Evolutionary conservation across 345 rosid genomes (phyloP), one percentile per base, ranked within the genome.

Genomic region (Passiflora organensis): DNA sequence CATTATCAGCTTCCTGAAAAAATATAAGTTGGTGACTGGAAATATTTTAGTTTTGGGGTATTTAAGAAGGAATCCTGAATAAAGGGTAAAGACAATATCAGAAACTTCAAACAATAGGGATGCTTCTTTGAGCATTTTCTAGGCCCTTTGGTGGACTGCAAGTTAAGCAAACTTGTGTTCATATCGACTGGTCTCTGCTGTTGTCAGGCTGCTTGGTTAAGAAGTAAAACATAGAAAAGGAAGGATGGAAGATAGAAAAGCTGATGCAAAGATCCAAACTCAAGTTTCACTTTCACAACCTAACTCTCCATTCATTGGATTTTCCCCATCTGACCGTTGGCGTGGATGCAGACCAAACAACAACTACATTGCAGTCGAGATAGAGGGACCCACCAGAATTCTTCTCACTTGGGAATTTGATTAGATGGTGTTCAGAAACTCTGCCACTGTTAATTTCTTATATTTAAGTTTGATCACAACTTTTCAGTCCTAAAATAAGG

Each of bases 241-340:
- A 23, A 32, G n/a, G n/a, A 47, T 43, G 2, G 20, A 46, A 38
- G 37, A n/a, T n/a, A n/a, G n/a, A n/a, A 34, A 53, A 46, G 52
- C 51, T 65, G 72, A 58, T 58, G 70, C 59, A 16, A 62, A 68
- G 60, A 68, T 65, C 65, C 48, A 48, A 73, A 62, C 47, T 63
- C 62, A 68, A 62, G 73, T 66, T 60, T 77, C 74, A 59, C 52
- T 76, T 75, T 75, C 74, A 51, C 56, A 34, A 80, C 82, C 86
- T 70, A 76, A 74, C 79, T 55, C 69, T 42, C 52, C 60, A 17
- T 60, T 72, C 77, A 60, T 51, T 74, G 72, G 71, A 62, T 76
- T 60, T 57, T 32, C 54, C 57, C 15, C 13, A 56, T 78, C 56
- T 63, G 67, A 77, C 81, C 84, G 86, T 80, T 76, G 68, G 74